Evolutionary conservation across 768 basidiomycete species (phyloP), one percentile per base, ranked within the genome.

Genomic region (Boletus tomentosulus): DNA sequence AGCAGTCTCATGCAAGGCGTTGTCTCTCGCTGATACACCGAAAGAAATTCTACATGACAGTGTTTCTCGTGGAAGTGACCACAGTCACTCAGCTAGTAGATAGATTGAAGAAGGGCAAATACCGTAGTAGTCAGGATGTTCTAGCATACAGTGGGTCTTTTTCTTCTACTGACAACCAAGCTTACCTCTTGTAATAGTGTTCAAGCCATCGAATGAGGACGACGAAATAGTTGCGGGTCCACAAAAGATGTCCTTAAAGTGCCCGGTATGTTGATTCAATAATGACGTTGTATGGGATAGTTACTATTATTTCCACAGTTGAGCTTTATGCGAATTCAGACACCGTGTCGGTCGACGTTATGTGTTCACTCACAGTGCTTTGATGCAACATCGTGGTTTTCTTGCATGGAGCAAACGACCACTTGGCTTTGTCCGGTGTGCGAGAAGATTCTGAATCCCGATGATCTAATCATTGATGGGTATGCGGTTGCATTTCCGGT

Each of bases 401-500:
- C 87, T 5, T 84, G 96, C 67, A 98, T 97, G 84, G 91, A 96
- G 64, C 87, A 92, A 72, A 98, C 94, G 9, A 97, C 96, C 2
- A 94, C 93, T 30, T 99, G 91, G 88, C 70, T 87, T 44, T 98
- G 97, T 71, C 96, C 97, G 27, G 87, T 93, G 41, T 98, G 97
- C 71, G 91, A 92, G 67, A 85, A 82, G 64, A 74, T 78, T 44
- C 69, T 99, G 50, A 82, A 86, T 58, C 73, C 82, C 19, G 87
- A 87, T 33, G 92, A 98, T 55, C 74, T 99, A 34, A 86, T 97
- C 35, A 79, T 96, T 54, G 97, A 99, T 66, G 95, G 93, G 95
- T 93, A 69, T 41, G 82, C 66, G 13, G 50, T 31, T 52, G 22
- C 12, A 15, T 50, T 25, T 8, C 19, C 4, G 1, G 34, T 30